These are phyloP conservation scores for Serendipita sp. DNA, from an alignment of 768 basidiomycete species.

Conservation along the genomic window DNA sequence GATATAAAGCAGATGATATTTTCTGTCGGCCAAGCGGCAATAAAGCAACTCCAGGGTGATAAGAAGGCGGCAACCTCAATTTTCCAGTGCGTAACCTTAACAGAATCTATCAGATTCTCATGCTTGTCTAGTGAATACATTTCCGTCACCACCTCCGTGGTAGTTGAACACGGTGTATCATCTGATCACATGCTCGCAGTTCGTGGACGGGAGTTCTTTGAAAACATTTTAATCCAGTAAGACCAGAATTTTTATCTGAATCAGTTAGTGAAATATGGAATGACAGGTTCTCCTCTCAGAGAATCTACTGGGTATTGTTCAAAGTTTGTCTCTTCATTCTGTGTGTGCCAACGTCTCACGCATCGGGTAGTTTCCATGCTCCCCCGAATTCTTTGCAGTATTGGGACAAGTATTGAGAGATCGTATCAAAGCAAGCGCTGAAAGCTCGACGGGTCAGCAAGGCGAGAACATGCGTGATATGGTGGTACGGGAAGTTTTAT, in stretches of 20 bases:
- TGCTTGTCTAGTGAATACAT: conserved; percentile 30
- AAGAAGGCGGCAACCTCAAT: conserved; percentile 33
- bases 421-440: conserved; percentile 8
- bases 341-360: conserved; percentile 23
- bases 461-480: conserved; percentile 24
- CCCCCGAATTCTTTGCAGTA: conserved; percentile 34
- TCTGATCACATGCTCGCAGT: conserved; percentile 41
- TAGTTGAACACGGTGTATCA: conserved; percentile 31
- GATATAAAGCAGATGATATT: conserved; percentile 53
- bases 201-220: conserved; percentile 45
- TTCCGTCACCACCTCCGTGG: conserved; percentile 33
- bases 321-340: conserved; percentile 1
- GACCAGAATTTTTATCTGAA: conserved; percentile 3
- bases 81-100: conserved; percentile 31
- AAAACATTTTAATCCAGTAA: conserved; percentile 40
- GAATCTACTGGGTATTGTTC: conserved; percentile 7
- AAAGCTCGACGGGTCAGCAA: conserved; percentile 22
- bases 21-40: conserved; percentile 43
- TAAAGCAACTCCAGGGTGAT: conserved; percentile 33
- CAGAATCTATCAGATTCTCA: neutral
- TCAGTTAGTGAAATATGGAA: neutral
- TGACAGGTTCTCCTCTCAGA: neutral
- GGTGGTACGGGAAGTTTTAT: conserved; percentile 40
- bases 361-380: neutral
- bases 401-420: conserved; percentile 32